These are phyloP conservation scores for Trypanosoma congolense DNA, from an alignment of 208 protist genomes.

Conservation along the genomic window DNA sequence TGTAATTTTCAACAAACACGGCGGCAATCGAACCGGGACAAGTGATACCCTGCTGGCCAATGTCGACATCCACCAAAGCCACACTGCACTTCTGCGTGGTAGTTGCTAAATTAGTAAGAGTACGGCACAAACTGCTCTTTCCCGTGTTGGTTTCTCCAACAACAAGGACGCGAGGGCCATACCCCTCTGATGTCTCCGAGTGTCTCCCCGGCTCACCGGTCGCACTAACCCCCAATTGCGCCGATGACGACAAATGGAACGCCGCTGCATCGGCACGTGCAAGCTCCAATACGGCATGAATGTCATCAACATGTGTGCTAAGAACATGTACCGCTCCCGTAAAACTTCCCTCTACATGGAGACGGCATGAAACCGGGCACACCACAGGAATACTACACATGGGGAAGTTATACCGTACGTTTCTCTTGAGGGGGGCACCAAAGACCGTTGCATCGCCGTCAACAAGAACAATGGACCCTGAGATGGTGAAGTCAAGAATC, in stretches of 20 bases:
- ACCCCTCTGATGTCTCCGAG: slow-evolving; percentile 5
- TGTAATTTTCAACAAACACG: slow-evolving; percentile 51
- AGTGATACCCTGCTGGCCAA: slow-evolving; percentile 63
- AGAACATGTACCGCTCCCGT: slow-evolving; percentile 16
- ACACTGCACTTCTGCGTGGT: slow-evolving; percentile 31
- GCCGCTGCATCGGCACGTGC: slow-evolving; percentile 37
- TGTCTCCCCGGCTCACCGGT: no score
- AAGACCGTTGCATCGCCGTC: slow-evolving; percentile 43
- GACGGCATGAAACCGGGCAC: slow-evolving; percentile 20
- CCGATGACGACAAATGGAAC: neutral
- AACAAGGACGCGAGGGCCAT: slow-evolving; percentile 65
- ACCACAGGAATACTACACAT: slow-evolving; percentile 41
- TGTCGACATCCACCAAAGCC: slow-evolving; percentile 68
- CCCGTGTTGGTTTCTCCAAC: slow-evolving; percentile 70
- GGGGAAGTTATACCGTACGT: slow-evolving; percentile 57
- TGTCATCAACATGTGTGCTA: slow-evolving; percentile 31
- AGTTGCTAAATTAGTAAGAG: slow-evolving; percentile 67
- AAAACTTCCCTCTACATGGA: slow-evolving; percentile 51
- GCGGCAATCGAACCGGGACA: slow-evolving; percentile 69
- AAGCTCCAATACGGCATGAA: slow-evolving; percentile 50
- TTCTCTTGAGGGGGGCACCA: slow-evolving; percentile 42
- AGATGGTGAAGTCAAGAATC: slow-evolving; percentile 18
- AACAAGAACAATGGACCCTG: slow-evolving; percentile 42
- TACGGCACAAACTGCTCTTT: slow-evolving; percentile 47
- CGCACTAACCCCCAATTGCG: no score